phyloP scores from a whole-genome alignment of 495 filamentous ascomycete genomes.

The Aspergillus heteromorphus region DNA sequence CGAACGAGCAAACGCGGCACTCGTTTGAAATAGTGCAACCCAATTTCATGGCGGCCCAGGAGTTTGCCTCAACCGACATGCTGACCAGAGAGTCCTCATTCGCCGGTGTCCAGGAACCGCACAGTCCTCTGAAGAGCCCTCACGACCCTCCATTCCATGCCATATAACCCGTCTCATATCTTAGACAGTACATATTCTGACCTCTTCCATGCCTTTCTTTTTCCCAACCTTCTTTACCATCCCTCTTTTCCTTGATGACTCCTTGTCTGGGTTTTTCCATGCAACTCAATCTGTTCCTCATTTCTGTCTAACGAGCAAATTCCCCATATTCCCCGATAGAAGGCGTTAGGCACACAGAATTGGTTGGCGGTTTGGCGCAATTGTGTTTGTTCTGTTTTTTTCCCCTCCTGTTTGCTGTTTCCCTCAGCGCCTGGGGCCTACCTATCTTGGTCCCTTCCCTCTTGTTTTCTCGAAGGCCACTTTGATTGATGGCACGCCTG shows the following conservation, averaged over 20 bases:
- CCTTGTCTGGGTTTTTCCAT: constrained; percentile 14
- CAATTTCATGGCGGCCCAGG: constrained; percentile 79
- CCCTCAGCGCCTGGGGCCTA: constrained; percentile 7
- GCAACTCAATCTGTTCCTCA: constrained; percentile 22
- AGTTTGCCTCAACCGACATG: constrained; percentile 38
- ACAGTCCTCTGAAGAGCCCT: constrained; percentile 29
- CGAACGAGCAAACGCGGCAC: constrained; percentile 61
- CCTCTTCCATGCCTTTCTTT: constrained; percentile 11
- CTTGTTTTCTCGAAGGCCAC: constrained; percentile 5
- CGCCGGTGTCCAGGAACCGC: constrained; percentile 28
- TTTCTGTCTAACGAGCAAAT: constrained; percentile 33
- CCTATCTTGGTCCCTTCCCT: constrained; percentile 8
- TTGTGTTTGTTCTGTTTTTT: constrained; percentile 9
- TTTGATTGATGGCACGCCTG: constrained; percentile 20
- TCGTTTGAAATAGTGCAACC: constrained; percentile 49
- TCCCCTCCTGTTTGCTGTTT: constrained; percentile 12
- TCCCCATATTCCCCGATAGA: constrained; percentile 42
- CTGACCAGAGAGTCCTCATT: constrained; percentile 76
- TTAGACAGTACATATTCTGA: constrained; percentile 28
- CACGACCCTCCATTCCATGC: constrained; percentile 33
- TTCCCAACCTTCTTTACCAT: background rate
- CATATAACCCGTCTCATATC: constrained; percentile 21
- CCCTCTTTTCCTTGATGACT: constrained; percentile 25
- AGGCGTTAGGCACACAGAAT: constrained; percentile 42
- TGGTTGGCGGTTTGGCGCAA: constrained; percentile 31